Percentiles rank a stretch among this genome's conserved stretches.
Conservation (phyloP, 768 basidiomycete species). For the Termitomyces sp. region DNA sequence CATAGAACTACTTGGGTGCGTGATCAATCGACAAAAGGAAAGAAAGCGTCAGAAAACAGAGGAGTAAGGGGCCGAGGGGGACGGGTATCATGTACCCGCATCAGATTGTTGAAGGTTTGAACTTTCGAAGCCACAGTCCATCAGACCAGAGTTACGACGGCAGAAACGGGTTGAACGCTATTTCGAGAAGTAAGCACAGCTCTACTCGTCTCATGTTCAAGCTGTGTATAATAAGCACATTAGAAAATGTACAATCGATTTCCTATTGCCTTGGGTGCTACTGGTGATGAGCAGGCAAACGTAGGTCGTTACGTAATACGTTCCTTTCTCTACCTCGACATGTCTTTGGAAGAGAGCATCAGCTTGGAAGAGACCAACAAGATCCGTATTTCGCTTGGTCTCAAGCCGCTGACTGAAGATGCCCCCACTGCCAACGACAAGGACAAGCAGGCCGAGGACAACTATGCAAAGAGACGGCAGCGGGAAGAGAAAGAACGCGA, state of each 20-base stretch:
- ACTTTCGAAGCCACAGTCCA: not conserved
- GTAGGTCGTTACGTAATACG: conserved; percentile 18
- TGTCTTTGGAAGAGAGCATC: conserved; percentile 83
- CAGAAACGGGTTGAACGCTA: not conserved
- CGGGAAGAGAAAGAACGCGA: conserved; percentile 66
- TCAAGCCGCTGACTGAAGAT: conserved; percentile 90
- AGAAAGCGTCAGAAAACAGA: not conserved
- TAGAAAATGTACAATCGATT: not conserved
- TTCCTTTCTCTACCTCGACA: conserved; percentile 19
- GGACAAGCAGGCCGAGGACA: conserved; percentile 83
- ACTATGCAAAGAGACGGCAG: conserved; percentile 73
- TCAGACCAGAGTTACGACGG: conserved; percentile 1
- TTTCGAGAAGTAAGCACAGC: not conserved
- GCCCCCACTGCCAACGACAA: conserved; percentile 61
- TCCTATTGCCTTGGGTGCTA: not conserved
- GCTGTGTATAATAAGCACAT: not conserved
- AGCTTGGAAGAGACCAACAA: conserved; percentile 95
- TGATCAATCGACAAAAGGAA: not conserved
- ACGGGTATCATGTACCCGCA: not conserved
- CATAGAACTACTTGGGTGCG: not conserved
- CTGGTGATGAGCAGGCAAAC: conserved; percentile 3
- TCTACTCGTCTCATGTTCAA: not conserved
- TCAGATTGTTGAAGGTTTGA: not conserved
- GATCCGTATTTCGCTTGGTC: conserved; percentile 89
- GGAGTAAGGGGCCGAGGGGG: not conserved